Conservation (phyloP, 345 rosid species). For the Arabidopsis arenosa region DNA sequence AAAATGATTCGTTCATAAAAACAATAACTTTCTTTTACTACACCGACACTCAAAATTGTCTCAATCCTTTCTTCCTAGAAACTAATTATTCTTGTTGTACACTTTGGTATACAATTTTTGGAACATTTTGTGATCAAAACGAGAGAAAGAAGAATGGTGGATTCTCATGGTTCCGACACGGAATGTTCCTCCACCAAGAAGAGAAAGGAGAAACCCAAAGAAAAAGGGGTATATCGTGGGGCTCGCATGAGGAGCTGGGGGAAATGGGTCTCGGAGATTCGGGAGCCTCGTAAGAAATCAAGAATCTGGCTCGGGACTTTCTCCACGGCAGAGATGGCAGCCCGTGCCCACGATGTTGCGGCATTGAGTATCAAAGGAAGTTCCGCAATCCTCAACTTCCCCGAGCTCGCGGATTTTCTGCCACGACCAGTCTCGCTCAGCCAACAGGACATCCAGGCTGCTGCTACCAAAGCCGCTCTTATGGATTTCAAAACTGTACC, state of each 20-base stretch:
- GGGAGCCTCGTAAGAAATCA: constrained; percentile 82
- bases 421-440: constrained; percentile 73
- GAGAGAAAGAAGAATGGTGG: constrained; percentile 10
- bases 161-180: not conserved
- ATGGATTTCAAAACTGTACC: constrained; percentile 48
- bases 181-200: constrained; percentile 16
- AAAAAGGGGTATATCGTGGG: constrained; percentile 56
- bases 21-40: not conserved
- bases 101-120: not conserved
- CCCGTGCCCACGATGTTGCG: constrained; percentile 87
- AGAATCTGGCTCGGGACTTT: constrained; percentile 93
- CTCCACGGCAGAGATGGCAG: constrained; percentile 89
- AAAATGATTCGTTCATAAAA: constrained; percentile 9
- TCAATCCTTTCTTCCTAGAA: not conserved
- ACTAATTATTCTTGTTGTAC: not conserved
- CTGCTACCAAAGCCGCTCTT: constrained; percentile 74
- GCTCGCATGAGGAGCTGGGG: constrained; percentile 91
- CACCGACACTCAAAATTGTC: constrained; percentile 13
- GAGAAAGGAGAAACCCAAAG: not conserved
- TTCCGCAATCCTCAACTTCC: constrained; percentile 81
- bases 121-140: not conserved
- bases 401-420: constrained; percentile 61
- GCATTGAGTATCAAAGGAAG: constrained; percentile 77
- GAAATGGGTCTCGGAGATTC: constrained; percentile 90
- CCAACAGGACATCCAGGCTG: constrained; percentile 78